Evolutionary conservation across 2,329 filamentous ascomycete genomes (phyloP), one percentile per base, ranked within the genome.

Genomic region (Colletotrichum chlorophyti): DNA sequence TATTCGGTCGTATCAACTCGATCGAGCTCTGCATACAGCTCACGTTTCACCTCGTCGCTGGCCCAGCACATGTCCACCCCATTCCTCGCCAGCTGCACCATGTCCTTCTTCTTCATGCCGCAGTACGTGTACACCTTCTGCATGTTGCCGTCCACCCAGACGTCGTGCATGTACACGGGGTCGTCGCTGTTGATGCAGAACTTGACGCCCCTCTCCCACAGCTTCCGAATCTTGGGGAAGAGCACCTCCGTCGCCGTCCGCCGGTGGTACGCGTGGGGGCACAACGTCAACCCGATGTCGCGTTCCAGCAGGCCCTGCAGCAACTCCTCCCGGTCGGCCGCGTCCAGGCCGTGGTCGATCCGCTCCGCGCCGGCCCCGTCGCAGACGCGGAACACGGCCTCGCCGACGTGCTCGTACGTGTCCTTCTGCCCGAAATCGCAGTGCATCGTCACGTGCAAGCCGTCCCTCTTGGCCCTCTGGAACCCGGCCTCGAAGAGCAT

Each of bases 181-280:
- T 91, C 88, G 66, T 91, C 89, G 62, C 85, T 89, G 70, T 91
- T 91, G 68, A 92, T 83, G 51, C 84, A 88, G 69, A 91, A 91
- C 63, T 75, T 80, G 34, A 91, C 84, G 0, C 86, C 85, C 2
- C 76, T 75, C 32, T 89, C 82, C 21, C 91, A 72, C 64, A 91
- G 87, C 52, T 74, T 76, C 12, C 85, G 77, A 52, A 91, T 75
- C 40, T 78, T 78, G 2, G 76, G 69, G 48, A 81, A 79, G 3
- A 77, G 62, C 23, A 76, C 71, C 2, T 75, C 73, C 2, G 73
- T 74, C 21, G 75, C 70, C 46, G 77, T 76, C 17, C 74, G 69
- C n/a, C 75, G 73, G 31, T 72, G 72, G 59, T 76, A 76, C 9
- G 75, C 73, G 61, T 75, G 72, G 1, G 91, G 91, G 68, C 90